phyloP scores from a whole-genome alignment of 2,329 filamentous ascomycete species.

The Penicillium sp. region DNA sequence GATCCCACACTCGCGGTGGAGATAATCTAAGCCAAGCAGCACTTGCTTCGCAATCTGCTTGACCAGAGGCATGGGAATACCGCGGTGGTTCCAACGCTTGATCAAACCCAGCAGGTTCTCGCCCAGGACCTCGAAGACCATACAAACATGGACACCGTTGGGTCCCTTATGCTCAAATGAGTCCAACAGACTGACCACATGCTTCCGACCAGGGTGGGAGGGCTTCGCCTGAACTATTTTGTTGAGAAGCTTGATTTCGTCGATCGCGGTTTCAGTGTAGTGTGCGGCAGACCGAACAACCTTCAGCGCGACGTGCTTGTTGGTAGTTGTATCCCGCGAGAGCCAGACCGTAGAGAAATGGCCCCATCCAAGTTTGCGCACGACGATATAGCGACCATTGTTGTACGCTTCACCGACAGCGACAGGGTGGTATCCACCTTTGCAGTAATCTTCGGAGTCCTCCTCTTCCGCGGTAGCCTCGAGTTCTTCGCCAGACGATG shows the following conservation, averaged over 20 bases:
- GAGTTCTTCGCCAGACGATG: slow-evolving; percentile 75
- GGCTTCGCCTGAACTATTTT: slow-evolving; percentile 95
- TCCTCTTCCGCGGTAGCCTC: slow-evolving; percentile 97
- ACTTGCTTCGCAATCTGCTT: slow-evolving; percentile 99
- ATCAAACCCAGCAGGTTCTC: slow-evolving; percentile 93
- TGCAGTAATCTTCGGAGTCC: slow-evolving; percentile 98
- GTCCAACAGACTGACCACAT: slow-evolving; percentile 93
- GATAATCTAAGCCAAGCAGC: slow-evolving; percentile 87
- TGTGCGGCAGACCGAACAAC: slow-evolving; percentile 96
- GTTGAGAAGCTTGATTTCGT: slow-evolving; percentile 97
- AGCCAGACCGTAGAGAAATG: slow-evolving; percentile 97
- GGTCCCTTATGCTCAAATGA: slow-evolving; percentile 97
- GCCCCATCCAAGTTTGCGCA: slow-evolving; percentile 96
- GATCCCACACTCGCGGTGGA: slow-evolving; percentile 97
- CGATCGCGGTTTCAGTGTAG: slow-evolving; percentile 97
- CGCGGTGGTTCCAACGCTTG: slow-evolving; percentile 97
- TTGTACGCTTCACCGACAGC: slow-evolving; percentile 95
- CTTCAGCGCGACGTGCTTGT: slow-evolving; percentile 95
- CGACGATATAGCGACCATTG: slow-evolving; percentile 91
- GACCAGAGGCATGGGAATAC: slow-evolving; percentile 92
- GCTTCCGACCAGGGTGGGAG: slow-evolving; percentile 86
- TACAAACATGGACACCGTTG: slow-evolving; percentile 94
- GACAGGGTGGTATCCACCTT: slow-evolving; percentile 96
- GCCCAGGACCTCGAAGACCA: slow-evolving; percentile 97
- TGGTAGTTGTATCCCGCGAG: slow-evolving; percentile 77